These are phyloP conservation scores for Pezicula carpinea DNA, from an alignment of 2,329 filamentous ascomycete genomes.

Conservation along the genomic window DNA sequence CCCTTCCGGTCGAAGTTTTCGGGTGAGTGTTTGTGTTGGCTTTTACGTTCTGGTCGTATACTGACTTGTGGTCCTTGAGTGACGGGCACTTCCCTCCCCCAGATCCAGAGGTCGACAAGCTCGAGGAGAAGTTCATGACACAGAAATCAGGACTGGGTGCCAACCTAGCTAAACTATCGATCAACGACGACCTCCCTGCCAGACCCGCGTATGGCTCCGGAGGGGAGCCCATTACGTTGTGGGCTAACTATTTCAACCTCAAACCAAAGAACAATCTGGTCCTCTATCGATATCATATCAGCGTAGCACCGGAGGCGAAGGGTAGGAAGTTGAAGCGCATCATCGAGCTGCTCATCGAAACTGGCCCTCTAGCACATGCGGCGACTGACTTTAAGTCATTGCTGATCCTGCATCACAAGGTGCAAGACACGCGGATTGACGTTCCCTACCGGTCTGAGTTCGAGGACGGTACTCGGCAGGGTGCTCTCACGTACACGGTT, in stretches of 20 bases:
- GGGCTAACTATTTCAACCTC: constrained; percentile 15
- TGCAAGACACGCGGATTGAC: background rate
- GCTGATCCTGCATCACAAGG: constrained; percentile 5
- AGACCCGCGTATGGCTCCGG: constrained; percentile 13
- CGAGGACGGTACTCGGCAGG: constrained; percentile 8
- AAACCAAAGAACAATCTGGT: constrained; percentile 5
- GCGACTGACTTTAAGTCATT: constrained; percentile 14
- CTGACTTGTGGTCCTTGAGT: background rate
- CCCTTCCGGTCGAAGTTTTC: constrained; percentile 1
- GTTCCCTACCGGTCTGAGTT: constrained; percentile 9
- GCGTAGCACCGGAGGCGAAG: constrained; percentile 7
- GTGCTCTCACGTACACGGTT: constrained; percentile 4
- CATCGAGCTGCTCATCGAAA: constrained; percentile 11
- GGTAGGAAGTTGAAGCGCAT: constrained; percentile 12
- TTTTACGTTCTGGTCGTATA: background rate
- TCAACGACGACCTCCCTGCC: constrained; percentile 4
- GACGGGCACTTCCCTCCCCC: constrained; percentile 2
- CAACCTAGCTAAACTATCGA: constrained; percentile 4
- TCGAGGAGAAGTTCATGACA: constrained; percentile 6
- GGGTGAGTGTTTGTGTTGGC: constrained; percentile 6
- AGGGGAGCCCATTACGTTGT: constrained; percentile 10
- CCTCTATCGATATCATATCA: constrained; percentile 13
- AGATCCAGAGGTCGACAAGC: constrained; percentile 4
- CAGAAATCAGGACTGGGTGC: constrained; percentile 2
- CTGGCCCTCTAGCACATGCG: constrained; percentile 3